Evolutionary conservation across 805 yeast species (phyloP).

Genomic region (Candida cerambycidarum): DNA sequence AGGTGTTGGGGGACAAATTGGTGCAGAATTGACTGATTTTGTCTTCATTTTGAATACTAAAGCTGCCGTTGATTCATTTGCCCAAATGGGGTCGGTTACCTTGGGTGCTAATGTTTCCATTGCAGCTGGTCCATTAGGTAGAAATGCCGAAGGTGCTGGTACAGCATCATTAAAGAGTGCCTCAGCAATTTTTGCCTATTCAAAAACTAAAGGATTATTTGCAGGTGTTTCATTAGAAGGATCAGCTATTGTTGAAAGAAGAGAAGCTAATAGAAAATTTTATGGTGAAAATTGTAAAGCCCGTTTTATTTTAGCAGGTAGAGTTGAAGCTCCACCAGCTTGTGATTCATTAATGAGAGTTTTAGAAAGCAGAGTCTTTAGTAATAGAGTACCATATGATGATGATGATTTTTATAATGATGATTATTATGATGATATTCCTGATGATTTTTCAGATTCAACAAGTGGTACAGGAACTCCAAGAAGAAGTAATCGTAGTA

Average conservation of each 20-base stretch:
- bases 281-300: slow-evolving; percentile 90
- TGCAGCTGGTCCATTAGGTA: slow-evolving; percentile 97
- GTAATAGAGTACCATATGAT: slow-evolving; percentile 47
- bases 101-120: slow-evolving; percentile 93
- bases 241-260: slow-evolving; percentile 91
- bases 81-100: slow-evolving; percentile 91
- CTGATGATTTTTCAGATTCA: slow-evolving; percentile 55
- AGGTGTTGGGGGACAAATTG: slow-evolving; percentile 97
- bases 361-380: slow-evolving; percentile 81
- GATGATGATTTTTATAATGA: slow-evolving; percentile 58
- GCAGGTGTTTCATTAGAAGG: slow-evolving; percentile 98
- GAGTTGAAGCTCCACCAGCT: slow-evolving; percentile 90
- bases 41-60: slow-evolving; percentile 86
- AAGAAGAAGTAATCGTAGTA: slow-evolving; percentile 21
- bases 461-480: slow-evolving; percentile 36
- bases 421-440: slow-evolving; percentile 75
- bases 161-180: slow-evolving; percentile 84
- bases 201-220: slow-evolving; percentile 93
- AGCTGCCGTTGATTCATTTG: slow-evolving; percentile 89
- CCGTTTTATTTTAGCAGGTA: slow-evolving; percentile 77
- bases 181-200: slow-evolving; percentile 89
- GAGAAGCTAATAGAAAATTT: slow-evolving; percentile 95
- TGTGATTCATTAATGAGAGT: slow-evolving; percentile 86
- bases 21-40: slow-evolving; percentile 94
- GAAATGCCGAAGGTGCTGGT: slow-evolving; percentile 97